Evolutionary conservation across 2,329 filamentous ascomycete species (phyloP).

Genomic region (Talaromyces pinophilus): DNA sequence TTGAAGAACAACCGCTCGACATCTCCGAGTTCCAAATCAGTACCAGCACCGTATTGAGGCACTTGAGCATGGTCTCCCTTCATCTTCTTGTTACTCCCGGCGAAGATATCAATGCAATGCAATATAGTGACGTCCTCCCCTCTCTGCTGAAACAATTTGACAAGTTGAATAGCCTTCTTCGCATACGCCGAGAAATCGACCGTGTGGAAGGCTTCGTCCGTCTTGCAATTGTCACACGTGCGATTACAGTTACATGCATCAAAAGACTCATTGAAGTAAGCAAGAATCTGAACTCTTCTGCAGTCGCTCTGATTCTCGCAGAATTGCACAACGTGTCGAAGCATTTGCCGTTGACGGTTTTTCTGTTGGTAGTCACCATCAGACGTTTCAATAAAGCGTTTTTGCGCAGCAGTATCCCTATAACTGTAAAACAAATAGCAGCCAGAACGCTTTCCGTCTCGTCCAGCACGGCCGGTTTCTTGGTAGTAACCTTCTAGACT

Average conservation of each 20-base stretch:
- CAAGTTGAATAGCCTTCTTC: slow-evolving; percentile 67
- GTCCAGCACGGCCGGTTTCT: slow-evolving; percentile 90
- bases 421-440: slow-evolving; percentile 91
- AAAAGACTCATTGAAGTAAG: slow-evolving; percentile 93
- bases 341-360: slow-evolving; percentile 78
- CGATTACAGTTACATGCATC: slow-evolving; percentile 67
- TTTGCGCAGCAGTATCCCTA: slow-evolving; percentile 70
- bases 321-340: slow-evolving; percentile 79
- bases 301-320: slow-evolving; percentile 90
- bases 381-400: slow-evolving; percentile 79
- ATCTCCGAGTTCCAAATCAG: slow-evolving; percentile 70
- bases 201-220: slow-evolving; percentile 67
- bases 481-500: slow-evolving; percentile 98
- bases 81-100: slow-evolving; percentile 66
- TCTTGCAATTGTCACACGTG: slow-evolving; percentile 87
- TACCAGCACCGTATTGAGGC: slow-evolving; percentile 67
- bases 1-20: slow-evolving; percentile 81
- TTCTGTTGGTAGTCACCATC: slow-evolving; percentile 78
- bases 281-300: slow-evolving; percentile 80
- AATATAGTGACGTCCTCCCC: slow-evolving; percentile 66
- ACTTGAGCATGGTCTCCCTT: slow-evolving; percentile 58
- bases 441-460: slow-evolving; percentile 82
- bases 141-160: slow-evolving; percentile 48
- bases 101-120: slow-evolving; percentile 81
- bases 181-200: slow-evolving; percentile 78